phyloP scores from a whole-genome alignment of 2,329 filamentous ascomycete species.

The Polytolypa hystricis region DNA sequence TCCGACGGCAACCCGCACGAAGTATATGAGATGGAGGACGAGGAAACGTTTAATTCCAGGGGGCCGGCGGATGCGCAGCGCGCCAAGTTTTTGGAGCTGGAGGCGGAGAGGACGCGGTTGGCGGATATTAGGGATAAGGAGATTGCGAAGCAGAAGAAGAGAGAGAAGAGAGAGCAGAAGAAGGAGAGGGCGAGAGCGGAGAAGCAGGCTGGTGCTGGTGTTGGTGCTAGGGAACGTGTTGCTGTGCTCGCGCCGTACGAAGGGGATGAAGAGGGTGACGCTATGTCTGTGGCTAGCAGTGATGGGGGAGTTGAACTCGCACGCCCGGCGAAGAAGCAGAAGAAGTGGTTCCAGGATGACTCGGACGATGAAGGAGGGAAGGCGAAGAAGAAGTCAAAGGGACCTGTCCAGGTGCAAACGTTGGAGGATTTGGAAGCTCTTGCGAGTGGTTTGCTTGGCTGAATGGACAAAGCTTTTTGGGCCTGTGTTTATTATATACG shows the following conservation, averaged over 20 bases:
- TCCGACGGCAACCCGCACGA: constrained; percentile 79
- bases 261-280: constrained; percentile 13
- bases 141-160: constrained; percentile 61
- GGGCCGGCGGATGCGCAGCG: constrained; percentile 69
- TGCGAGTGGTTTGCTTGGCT: constrained; percentile 33
- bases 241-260: constrained; percentile 24
- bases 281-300: constrained; percentile 12
- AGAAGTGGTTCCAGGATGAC: constrained; percentile 28
- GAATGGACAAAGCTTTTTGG: constrained; percentile 5
- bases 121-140: constrained; percentile 78
- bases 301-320: constrained; percentile 14
- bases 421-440: constrained; percentile 37
- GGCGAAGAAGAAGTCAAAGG: constrained; percentile 20
- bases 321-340: constrained; percentile 30
- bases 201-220: constrained; percentile 21
- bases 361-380: constrained; percentile 14
- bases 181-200: constrained; percentile 27
- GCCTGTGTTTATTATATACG: too few species aligned
- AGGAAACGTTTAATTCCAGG: constrained; percentile 64
- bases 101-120: constrained; percentile 57
- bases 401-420: constrained; percentile 30
- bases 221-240: constrained; percentile 19
- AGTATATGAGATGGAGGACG: constrained; percentile 78
- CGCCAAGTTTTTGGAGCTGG: constrained; percentile 64
- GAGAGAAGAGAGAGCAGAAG: constrained; percentile 38